Base-by-base conservation (phyloP, 345 rosid genomes). In the Theobroma cacao region DNA sequence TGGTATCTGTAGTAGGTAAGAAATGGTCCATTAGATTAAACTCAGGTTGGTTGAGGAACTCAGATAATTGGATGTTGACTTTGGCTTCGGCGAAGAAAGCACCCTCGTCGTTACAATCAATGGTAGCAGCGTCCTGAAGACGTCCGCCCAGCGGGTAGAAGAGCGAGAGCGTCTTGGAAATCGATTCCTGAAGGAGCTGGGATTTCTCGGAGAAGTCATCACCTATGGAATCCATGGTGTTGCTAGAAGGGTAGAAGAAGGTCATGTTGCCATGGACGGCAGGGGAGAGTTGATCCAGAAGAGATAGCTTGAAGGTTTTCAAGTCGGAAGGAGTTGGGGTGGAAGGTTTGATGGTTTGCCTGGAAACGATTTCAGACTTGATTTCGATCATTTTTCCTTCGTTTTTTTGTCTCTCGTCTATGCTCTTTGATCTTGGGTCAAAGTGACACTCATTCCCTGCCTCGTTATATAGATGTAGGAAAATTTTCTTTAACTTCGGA, bases 41-140 rank as follows among this genome's bases (percentile, higher is more conserved):
- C 3, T 72, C 43, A n/a, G 83, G 77, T 31, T n/a, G 53, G 1
- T 28, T 9, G 1, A 74, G 80, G 58, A 77, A 9, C 7, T 72
- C 71, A 2, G 77, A 76, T 31, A 76, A 61, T 10, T 18, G 22
- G 24, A 62, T 20, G 24, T 65, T 41, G 41, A 50, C 67, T 17
- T 50, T 64, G 68, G 82, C 73, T 40, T 82, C 82, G 18, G 78
- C 55, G 12, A 74, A 82, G 26, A 36, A 59, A 26, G 65, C 68
- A 28, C 85, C 85, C 9, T 79, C 76, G n/a, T 82, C 82, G 80
- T 70, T 71, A 7, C 85, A 82, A 59, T 64, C 78, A 11, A 82
- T 38, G 5, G 75, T 52, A 12, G 63, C 40, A 8, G 41, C 43
- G 2, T 78, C 81, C 24, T 1, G 18, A 41, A 78, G 62, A 34